A percentile compares a stretch with the other conserved stretches of the same genome.
Conservation (phyloP, 164 flowering plant species). For the Nymphaea colorata region DNA sequence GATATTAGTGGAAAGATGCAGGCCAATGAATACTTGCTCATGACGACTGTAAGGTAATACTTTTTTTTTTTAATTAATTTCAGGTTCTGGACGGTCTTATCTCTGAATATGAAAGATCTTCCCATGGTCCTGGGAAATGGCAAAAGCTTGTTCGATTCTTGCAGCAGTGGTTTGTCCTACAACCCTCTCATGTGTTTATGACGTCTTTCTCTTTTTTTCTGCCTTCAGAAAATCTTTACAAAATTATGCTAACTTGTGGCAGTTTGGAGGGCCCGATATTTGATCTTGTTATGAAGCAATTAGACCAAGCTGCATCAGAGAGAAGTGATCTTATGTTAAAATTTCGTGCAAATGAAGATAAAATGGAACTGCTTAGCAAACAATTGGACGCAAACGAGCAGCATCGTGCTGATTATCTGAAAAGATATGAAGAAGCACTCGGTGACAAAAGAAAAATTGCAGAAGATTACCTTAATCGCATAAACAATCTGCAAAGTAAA, state of each 20-base stretch:
- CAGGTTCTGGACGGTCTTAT: constrained; percentile 78
- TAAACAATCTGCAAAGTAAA: constrained; percentile 58
- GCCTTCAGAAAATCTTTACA: neutral
- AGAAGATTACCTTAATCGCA: constrained; percentile 72
- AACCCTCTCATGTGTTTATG: neutral
- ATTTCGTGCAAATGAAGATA: constrained; percentile 78
- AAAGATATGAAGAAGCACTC: constrained; percentile 84
- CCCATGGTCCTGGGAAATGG: constrained; percentile 96
- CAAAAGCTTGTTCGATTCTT: constrained; percentile 56
- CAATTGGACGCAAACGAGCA: constrained; percentile 84
- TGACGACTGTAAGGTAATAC: too few relatives aligned
- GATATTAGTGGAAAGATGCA: neutral
- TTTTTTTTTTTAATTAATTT: too few relatives aligned
- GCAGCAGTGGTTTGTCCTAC: constrained; percentile 56
- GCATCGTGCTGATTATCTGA: constrained; percentile 69
- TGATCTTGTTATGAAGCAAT: constrained; percentile 63
- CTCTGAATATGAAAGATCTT: constrained; percentile 67
- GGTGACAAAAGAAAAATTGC: constrained; percentile 70
- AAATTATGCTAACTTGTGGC: constrained; percentile 10
- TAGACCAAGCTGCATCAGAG: constrained; percentile 65
- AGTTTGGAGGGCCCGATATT: constrained; percentile 87
- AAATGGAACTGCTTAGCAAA: constrained; percentile 52
- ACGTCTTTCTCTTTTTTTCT: neutral
- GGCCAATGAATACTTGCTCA: too few relatives aligned
- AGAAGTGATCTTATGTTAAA: constrained; percentile 63